These are phyloP conservation scores for Plectranthus barbatus DNA, from an alignment of 257 asterid genomes.

Conservation along the genomic window DNA sequence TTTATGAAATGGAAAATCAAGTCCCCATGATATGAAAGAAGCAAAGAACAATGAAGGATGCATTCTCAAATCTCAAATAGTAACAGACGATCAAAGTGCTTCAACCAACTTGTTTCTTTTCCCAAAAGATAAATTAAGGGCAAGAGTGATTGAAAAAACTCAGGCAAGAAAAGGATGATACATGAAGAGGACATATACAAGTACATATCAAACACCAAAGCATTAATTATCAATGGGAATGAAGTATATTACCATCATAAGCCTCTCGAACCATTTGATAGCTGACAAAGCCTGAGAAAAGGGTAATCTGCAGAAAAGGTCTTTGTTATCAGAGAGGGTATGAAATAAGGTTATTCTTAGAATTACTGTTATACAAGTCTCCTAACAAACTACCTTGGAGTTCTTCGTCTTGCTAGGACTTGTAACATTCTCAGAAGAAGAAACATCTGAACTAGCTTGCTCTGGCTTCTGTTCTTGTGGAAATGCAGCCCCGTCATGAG, in stretches of 20 bases:
- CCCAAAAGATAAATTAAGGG: neutral
- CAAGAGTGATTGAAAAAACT: neutral
- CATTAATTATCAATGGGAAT: neutral
- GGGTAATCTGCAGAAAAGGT: slow-evolving; percentile 49
- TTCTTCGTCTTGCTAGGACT: slow-evolving; percentile 45
- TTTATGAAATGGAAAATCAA: neutral
- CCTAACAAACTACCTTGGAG: slow-evolving; percentile 50
- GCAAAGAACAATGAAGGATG: neutral
- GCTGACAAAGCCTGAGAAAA: slow-evolving; percentile 94
- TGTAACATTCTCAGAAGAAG: slow-evolving; percentile 37
- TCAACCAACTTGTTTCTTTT: neutral
- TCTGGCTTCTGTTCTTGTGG: slow-evolving; percentile 42
- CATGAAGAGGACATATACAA: neutral
- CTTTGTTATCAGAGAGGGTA: neutral
- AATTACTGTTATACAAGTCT: neutral
- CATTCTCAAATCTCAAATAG: neutral
- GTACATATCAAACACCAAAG: neutral
- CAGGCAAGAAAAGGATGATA: neutral
- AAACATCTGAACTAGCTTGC: slow-evolving; percentile 29
- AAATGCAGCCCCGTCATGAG: slow-evolving; percentile 87
- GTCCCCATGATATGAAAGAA: neutral
- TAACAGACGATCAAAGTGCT: neutral
- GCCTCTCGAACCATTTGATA: slow-evolving; percentile 99
- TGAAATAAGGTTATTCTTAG: neutral
- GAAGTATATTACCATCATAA: slow-evolving; percentile 66